phyloP scores from a whole-genome alignment of 352 stramenopile genomes.

The Globisporangium takayamanum region DNA sequence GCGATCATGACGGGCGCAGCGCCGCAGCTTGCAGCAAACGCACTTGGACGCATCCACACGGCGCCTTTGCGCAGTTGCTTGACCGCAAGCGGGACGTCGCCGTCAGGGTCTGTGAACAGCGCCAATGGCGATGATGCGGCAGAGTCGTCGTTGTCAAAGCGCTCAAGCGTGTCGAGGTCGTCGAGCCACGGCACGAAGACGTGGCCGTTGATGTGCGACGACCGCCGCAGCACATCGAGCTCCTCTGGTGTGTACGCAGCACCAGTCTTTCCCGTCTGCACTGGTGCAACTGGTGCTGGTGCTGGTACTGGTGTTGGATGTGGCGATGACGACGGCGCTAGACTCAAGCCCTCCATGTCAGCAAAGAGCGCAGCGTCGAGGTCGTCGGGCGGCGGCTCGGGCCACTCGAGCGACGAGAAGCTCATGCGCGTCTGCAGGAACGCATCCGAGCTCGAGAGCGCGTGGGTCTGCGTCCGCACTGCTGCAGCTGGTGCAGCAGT shows the following conservation, averaged over 20 bases:
- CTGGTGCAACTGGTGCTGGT: neutral
- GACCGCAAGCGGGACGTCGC: constrained; percentile 49
- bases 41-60: constrained; percentile 60
- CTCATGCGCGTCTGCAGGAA: constrained; percentile 12
- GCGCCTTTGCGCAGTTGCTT: constrained; percentile 63
- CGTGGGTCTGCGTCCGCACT: neutral
- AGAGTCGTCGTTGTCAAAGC: constrained; percentile 25
- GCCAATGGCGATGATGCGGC: constrained; percentile 10
- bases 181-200: constrained; percentile 82
- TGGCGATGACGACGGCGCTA: neutral
- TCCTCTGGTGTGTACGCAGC: constrained; percentile 52
- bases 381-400: constrained; percentile 19
- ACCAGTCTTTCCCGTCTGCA: constrained; percentile 12
- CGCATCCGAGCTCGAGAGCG: constrained; percentile 2
- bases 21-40: constrained; percentile 44
- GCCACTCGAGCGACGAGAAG: constrained; percentile 31
- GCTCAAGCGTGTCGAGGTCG: constrained; percentile 50
- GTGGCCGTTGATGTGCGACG: constrained; percentile 78
- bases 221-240: constrained; percentile 71
- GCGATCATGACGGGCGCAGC: constrained; percentile 62
- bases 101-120: constrained; percentile 67
- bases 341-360: constrained; percentile 3
- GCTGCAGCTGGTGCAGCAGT: neutral
- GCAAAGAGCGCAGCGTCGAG: constrained; percentile 4
- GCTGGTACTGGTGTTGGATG: constrained; percentile 2